Evolutionary conservation across 495 filamentous ascomycete genomes (phyloP), one percentile per base, ranked within the genome.

Genomic region (Penicillium goetzii): DNA sequence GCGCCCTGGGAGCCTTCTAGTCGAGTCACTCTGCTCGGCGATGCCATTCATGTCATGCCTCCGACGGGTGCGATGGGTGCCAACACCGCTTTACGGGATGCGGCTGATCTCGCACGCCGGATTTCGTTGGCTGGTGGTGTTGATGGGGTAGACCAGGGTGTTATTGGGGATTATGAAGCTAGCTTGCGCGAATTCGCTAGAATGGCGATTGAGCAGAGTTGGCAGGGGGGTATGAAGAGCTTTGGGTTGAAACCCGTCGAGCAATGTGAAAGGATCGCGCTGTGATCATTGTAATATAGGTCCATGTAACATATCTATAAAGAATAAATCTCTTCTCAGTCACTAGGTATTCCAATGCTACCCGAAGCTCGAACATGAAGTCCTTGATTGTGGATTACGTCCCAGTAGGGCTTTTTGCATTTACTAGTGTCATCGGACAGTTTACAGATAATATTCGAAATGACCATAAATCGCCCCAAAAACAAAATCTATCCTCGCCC

Each of bases 31-130:
- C 72, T 88, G 9, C 81, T 88, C 15, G 86, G 86, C 1, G 85
- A 89, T 62, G 84, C 86, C 0, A 83, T 76, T 26, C 86, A 89
- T 68, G 77, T 77, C 15, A 88, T 87, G 85, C 86, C 86, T 5
- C 86, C 86, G 6, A 85, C 85, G 0, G 84, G 82, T 0, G 85
- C 85, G 3, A 81, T 83, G 56, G 86, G 86, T 1, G 85, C 83
- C 14, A 86, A 86, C 61, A 86, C 85, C 0, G 85, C 84, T 43
- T 74, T 87, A 43, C 68, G 74, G 36, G 76, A 75, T 78, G 70
- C 74, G 52, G 64, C 72, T 56, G 65, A 71, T 62, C 41, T 77
- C 56, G 58, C 66, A 63, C 64, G 68, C 28, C 53, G 65, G 30
- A 47, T 82, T 68, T 55, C 74, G 69, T 62, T 36, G 12, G 55